Base-by-base conservation (phyloP, 306 rosid species). In the Quercus dentata region DNA sequence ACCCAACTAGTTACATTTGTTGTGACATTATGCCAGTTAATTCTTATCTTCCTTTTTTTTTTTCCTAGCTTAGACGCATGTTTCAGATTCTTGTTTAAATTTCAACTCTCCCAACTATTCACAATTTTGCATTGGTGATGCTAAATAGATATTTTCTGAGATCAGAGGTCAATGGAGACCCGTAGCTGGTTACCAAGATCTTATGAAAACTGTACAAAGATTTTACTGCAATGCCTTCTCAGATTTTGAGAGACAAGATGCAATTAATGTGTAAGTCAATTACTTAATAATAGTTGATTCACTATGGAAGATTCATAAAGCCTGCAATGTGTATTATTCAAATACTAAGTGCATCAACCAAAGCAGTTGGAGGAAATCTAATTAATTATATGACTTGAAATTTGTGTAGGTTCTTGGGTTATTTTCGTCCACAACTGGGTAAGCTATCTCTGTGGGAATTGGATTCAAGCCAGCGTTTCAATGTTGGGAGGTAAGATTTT, bases 161-260 rank as follows among this genome's bases (percentile, higher is more conserved):
- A 90, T 79, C 74, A 91, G 97, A 91, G 99, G 98, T 58, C 94
- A 96, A 77, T 96, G 99, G 98, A 91, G 77, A 80, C 93, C 98
- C 33, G 97, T 98, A 72, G 82, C 94, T 1, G 97, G 91, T 61
- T 93, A 92, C 56, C 99, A 89, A 78, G 99, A 96, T 63, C 77
- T 93, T 64, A 68, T 96, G 71, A 88, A 97, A 82, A 87, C 94
- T 55, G 73, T 96, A 41, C 98, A 91, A 81, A 94, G 99, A 28
- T 96, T 83, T 87, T 96, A 88, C 79, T 89, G 87, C 80, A 96
- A 96, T 77, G 89, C 94, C 56, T 96, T 93, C 25, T 25, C 83
- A 79, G 99, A 96, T 71, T 89, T 83, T 27, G 83, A 82, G 81
- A 96, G 92, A 83, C 99, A 96, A 82, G 89, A 91, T 49, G 88